Evolutionary conservation across 176 grass and related monocot genomes (phyloP).

Genomic region (Ananas comosus): DNA sequence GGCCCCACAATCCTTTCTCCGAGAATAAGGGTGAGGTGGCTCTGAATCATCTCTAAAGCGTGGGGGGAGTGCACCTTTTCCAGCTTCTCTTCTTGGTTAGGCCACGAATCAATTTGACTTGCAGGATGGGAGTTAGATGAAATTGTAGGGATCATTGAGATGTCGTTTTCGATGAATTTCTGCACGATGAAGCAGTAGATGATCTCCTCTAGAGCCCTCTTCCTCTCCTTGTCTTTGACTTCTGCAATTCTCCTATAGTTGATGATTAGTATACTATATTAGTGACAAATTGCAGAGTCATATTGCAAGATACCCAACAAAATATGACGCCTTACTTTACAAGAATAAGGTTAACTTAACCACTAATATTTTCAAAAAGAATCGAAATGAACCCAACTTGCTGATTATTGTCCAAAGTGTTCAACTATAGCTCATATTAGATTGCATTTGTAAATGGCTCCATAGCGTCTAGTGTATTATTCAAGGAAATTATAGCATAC

Average conservation of each 20-base stretch:
- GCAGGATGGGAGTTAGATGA: conserved; percentile 36
- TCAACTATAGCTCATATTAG: background rate
- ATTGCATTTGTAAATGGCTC: too few species aligned
- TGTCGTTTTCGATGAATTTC: conserved; percentile 80
- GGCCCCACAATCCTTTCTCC: conserved; percentile 69
- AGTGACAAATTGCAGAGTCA: background rate
- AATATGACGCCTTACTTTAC: background rate
- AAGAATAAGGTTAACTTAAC: background rate
- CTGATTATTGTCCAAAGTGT: background rate
- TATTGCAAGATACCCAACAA: background rate
- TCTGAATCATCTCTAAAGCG: conserved; percentile 87
- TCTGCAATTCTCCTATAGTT: conserved; percentile 89
- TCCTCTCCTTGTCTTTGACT: conserved; percentile 94
- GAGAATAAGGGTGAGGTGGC: conserved; percentile 70
- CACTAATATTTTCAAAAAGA: background rate
- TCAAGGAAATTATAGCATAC: too few species aligned
- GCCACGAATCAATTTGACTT: conserved; percentile 38
- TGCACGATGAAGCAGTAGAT: conserved; percentile 79
- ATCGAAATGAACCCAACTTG: too few species aligned
- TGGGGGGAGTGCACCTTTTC: conserved; percentile 71
- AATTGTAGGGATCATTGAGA: conserved; percentile 68
- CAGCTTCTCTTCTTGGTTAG: conserved; percentile 70
- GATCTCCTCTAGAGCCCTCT: conserved; percentile 73
- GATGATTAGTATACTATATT: conserved; percentile 14
- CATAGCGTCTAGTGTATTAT: too few species aligned